Conservation (phyloP, 2,329 filamentous ascomycete species). For the Paracorniculantispora psalliotae region DNA sequence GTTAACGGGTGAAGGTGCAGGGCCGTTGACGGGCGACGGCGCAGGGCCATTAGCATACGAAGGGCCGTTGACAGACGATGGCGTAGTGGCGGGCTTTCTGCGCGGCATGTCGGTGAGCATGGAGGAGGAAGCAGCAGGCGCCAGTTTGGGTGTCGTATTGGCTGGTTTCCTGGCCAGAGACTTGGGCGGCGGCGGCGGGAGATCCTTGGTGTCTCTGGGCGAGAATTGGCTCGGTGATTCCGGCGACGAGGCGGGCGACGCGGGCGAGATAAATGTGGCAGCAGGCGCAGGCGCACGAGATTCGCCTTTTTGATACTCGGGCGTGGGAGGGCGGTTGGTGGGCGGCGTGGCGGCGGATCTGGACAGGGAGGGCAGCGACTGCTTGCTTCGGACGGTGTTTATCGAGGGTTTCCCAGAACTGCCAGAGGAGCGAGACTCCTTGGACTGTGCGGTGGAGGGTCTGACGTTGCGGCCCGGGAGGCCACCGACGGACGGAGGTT, state of each 20-base stretch:
- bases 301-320: constrained; percentile 44
- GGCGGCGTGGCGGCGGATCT: neutral
- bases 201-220: constrained; percentile 14
- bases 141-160: neutral
- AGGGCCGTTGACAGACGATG: neutral
- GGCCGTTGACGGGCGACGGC: neutral
- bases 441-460: constrained; percentile 14
- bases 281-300: constrained; percentile 32
- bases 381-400: neutral
- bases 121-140: neutral
- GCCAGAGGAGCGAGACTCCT: neutral
- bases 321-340: constrained; percentile 40
- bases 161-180: neutral
- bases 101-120: constrained; percentile 9
- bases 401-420: constrained; percentile 1
- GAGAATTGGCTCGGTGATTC: constrained; percentile 26
- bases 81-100: neutral
- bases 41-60: neutral
- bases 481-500: constrained; percentile 18
- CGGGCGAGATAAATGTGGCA: constrained; percentile 36
- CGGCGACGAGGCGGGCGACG: constrained; percentile 42
- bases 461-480: constrained; percentile 26
- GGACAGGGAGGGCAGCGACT: neutral
- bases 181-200: constrained; percentile 8
- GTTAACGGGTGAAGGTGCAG: no score